Conservation (phyloP, 306 rosid species). For the Citrullus colocynthis region DNA sequence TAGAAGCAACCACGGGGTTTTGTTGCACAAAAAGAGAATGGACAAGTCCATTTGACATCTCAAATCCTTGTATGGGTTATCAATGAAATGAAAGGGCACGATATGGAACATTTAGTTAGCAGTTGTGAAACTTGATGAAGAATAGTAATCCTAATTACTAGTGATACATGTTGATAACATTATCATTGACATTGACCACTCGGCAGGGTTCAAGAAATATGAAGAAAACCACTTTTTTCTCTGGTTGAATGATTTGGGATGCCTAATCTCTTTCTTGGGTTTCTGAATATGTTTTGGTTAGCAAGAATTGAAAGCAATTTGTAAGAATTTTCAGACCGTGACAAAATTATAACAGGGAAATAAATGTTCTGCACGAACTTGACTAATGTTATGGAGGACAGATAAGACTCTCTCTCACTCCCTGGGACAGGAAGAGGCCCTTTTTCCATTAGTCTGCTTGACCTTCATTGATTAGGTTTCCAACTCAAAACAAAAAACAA, state of each 20-base stretch:
- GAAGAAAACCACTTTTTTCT: neutral
- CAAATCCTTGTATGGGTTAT: neutral
- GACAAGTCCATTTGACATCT: neutral
- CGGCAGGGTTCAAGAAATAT: neutral
- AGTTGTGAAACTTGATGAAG: neutral
- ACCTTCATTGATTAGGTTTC: neutral
- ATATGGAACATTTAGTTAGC: neutral
- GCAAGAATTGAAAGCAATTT: neutral
- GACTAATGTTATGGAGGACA: neutral
- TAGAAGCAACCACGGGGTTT: neutral
- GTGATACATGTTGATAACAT: neutral
- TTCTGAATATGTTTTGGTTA: neutral
- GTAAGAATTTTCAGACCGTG: neutral
- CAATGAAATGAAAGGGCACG: neutral
- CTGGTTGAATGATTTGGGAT: neutral
- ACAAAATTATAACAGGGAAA: neutral
- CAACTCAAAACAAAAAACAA: neutral
- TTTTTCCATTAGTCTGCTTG: neutral
- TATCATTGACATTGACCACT: neutral
- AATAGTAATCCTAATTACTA: neutral
- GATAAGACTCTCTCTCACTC: neutral
- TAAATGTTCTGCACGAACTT: neutral
- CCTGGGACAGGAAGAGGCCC: neutral
- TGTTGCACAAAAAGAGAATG: neutral
- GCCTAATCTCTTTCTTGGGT: neutral